phyloP scores from a whole-genome alignment of 2,329 filamentous ascomycete species.

The Dryadomyces quercus-mongolicae region DNA sequence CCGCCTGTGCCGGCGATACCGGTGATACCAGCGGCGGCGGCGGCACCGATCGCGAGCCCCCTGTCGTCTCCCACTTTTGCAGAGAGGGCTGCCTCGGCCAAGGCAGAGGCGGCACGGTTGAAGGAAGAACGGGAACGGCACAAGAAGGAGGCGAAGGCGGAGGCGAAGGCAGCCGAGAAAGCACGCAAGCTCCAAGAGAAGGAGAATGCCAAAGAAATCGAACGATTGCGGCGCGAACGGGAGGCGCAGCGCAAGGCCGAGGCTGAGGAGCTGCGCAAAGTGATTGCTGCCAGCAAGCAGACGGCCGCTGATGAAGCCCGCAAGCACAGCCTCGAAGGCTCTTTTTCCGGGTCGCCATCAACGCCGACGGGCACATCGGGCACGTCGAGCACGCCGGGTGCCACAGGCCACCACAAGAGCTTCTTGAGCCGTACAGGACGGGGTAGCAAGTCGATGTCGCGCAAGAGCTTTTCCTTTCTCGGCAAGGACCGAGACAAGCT shows the following conservation, averaged over 20 bases:
- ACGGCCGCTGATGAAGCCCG: conserved; percentile 38
- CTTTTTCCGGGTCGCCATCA: not conserved
- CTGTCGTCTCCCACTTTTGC: conserved; percentile 6
- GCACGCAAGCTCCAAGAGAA: conserved; percentile 32
- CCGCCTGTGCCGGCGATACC: conserved; percentile 20
- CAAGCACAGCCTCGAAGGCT: conserved; percentile 25
- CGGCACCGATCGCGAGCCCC: not conserved
- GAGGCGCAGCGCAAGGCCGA: conserved; percentile 34
- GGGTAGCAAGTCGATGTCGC: conserved; percentile 66
- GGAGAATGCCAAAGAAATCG: conserved; percentile 29
- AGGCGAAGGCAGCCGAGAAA: conserved; percentile 35
- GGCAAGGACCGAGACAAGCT: conserved; percentile 25
- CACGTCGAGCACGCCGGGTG: not conserved
- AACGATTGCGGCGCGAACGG: conserved; percentile 28
- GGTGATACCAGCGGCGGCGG: not conserved
- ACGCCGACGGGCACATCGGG: conserved; percentile 6
- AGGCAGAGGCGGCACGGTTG: conserved; percentile 17
- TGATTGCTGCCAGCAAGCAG: conserved; percentile 54
- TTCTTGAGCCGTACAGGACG: conserved; percentile 56
- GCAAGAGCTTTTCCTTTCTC: conserved; percentile 60
- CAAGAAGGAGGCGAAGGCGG: conserved; percentile 48
- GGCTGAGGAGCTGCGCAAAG: conserved; percentile 49
- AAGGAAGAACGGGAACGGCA: conserved; percentile 54
- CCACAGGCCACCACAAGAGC: conserved; percentile 12
- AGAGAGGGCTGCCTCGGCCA: conserved; percentile 13